These are phyloP conservation scores for Lasiodiplodia gonubiensis DNA, from an alignment of 2,329 filamentous ascomycete species.

Conservation along the genomic window DNA sequence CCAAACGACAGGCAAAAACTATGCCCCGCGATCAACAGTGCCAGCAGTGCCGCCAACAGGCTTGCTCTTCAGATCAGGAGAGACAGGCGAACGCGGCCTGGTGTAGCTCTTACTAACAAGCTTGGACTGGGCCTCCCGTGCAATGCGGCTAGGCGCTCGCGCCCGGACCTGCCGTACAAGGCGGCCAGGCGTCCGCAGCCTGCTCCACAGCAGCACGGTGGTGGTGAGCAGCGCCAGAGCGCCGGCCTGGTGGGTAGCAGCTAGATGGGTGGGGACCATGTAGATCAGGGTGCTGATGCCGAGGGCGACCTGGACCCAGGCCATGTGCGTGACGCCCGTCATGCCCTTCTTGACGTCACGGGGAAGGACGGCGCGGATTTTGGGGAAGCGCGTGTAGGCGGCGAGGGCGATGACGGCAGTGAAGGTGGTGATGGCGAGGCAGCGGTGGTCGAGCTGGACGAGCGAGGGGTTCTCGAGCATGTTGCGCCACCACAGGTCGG, in stretches of 20 bases:
- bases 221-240: constrained; percentile 78
- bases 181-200: constrained; percentile 12
- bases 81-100: constrained; percentile 17
- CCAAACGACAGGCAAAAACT: background rate
- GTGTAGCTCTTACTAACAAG: background rate
- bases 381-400: constrained; percentile 73
- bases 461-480: constrained; percentile 95
- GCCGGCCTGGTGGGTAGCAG: constrained; percentile 91
- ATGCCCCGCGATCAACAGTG: background rate
- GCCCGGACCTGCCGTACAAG: constrained; percentile 13
- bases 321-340: constrained; percentile 81
- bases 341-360: constrained; percentile 72
- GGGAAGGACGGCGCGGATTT: constrained; percentile 65
- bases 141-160: constrained; percentile 10
- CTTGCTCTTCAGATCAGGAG: constrained; percentile 13
- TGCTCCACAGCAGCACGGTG: constrained; percentile 23
- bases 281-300: constrained; percentile 93
- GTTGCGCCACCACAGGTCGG: constrained; percentile 95
- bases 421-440: constrained; percentile 89
- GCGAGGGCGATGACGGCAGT: constrained; percentile 78
- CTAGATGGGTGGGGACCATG: constrained; percentile 86
- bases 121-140: background rate
- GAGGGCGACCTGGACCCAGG: constrained; percentile 78
- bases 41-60: constrained; percentile 4
- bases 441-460: constrained; percentile 94